Conservation (phyloP, 2,329 filamentous ascomycete species). For the Colletotrichum phormii region DNA sequence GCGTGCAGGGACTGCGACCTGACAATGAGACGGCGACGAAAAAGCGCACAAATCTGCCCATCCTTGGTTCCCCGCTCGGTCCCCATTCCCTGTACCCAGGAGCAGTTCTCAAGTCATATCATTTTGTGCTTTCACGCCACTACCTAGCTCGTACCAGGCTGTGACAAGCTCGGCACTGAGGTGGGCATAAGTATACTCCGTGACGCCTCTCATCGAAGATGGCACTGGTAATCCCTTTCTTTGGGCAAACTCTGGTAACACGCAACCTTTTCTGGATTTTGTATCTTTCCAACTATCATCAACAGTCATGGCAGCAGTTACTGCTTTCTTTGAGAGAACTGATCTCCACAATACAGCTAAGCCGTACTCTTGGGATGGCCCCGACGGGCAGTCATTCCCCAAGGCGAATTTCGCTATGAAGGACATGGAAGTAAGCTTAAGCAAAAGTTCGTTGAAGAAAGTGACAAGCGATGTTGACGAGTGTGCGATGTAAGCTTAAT, state of each 20-base stretch:
- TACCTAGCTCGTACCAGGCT: too few relatives aligned
- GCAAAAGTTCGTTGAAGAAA: neutral
- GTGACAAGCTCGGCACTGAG: neutral
- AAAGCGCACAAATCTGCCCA: neutral
- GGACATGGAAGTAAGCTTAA: constrained; percentile 6
- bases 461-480: neutral
- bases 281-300: neutral
- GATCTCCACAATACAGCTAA: neutral
- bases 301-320: neutral
- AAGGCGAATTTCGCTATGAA: constrained; percentile 8
- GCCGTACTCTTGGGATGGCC: constrained; percentile 7
- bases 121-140: too few relatives aligned
- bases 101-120: neutral
- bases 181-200: neutral
- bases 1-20: neutral
- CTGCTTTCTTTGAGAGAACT: constrained; percentile 1
- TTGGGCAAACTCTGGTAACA: too few relatives aligned
- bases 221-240: too few relatives aligned
- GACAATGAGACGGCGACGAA: neutral
- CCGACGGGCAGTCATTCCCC: neutral
- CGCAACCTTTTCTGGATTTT: too few relatives aligned
- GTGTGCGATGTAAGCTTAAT: neutral
- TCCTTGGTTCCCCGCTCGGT: neutral
- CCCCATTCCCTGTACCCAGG: neutral
- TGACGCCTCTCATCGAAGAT: neutral